Evolutionary conservation across 371 early-diverging fungal species (phyloP).

Genomic region (Mucor ambiguus): DNA sequence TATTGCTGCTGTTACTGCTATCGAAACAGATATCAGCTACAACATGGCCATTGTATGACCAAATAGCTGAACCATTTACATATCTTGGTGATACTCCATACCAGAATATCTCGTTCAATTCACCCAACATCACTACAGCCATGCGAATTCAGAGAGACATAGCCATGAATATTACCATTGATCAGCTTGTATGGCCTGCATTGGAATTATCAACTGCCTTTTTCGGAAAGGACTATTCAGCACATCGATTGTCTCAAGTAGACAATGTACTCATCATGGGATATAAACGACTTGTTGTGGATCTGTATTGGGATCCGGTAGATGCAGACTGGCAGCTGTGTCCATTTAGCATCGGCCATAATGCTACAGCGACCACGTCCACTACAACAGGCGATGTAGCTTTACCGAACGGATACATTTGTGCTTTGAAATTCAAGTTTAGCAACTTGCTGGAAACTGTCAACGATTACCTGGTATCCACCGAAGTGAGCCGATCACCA

Average conservation of each 20-base stretch:
- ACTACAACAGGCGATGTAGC: not conserved
- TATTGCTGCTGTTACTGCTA: not conserved
- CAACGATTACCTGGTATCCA: slow-evolving; percentile 25
- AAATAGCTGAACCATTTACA: not conserved
- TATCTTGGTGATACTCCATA: slow-evolving; percentile 35
- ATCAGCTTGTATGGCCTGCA: slow-evolving; percentile 47
- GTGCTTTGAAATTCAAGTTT: slow-evolving; percentile 25
- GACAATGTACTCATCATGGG: slow-evolving; percentile 32
- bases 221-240: slow-evolving; percentile 38
- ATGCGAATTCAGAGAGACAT: slow-evolving; percentile 47
- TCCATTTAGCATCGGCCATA: slow-evolving; percentile 13
- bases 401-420: slow-evolving; percentile 18
- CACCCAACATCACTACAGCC: slow-evolving; percentile 25
- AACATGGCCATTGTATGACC: slow-evolving; percentile 1
- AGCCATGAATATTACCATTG: slow-evolving; percentile 41
- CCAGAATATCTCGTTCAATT: slow-evolving; percentile 21
- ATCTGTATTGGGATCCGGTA: slow-evolving; percentile 41
- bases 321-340: slow-evolving; percentile 40
- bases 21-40: not conserved
- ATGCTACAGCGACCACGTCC: not conserved
- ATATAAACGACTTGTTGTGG: slow-evolving; percentile 41
- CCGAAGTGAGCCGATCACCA: slow-evolving; percentile 15
- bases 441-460: slow-evolving; percentile 30
- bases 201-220: slow-evolving; percentile 34
- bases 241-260: slow-evolving; percentile 14